phyloP scores from a whole-genome alignment of 352 stramenopile species.

The Phytopythium montanum region DNA sequence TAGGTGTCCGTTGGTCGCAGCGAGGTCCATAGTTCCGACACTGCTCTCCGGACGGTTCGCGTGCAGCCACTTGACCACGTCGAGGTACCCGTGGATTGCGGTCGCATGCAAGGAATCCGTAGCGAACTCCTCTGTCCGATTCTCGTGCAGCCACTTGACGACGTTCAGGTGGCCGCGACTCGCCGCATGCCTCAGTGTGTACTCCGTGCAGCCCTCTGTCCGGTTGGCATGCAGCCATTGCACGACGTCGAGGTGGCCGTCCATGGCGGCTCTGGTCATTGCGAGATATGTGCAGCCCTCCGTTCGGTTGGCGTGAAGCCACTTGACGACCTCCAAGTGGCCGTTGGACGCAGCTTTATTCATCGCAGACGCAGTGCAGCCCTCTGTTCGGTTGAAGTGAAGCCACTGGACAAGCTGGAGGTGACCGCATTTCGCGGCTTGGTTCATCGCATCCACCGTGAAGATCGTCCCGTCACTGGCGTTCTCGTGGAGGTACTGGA shows the following conservation, averaged over 20 bases:
- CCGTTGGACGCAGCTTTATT: constrained; percentile 57
- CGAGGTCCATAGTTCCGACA: constrained; percentile 57
- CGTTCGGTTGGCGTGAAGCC: constrained; percentile 50
- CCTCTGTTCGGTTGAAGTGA: constrained; percentile 50
- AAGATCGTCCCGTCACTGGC: constrained; percentile 56
- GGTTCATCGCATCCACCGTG: constrained; percentile 52
- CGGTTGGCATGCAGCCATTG: constrained; percentile 34
- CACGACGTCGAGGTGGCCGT: constrained; percentile 25
- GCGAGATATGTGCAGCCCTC: constrained; percentile 13
- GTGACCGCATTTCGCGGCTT: constrained; percentile 55
- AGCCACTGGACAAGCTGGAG: constrained; percentile 66
- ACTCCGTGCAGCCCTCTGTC: constrained; percentile 32
- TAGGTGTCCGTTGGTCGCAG: constrained; percentile 48
- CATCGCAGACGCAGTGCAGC: constrained; percentile 62
- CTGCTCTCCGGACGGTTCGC: constrained; percentile 11
- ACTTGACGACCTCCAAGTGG: constrained; percentile 60
- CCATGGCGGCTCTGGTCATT: constrained; percentile 33
- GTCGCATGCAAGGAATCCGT: constrained; percentile 66
- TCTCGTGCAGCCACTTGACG: constrained; percentile 51
- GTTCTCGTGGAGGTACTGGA: constrained; percentile 27
- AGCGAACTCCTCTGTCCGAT: constrained; percentile 52
- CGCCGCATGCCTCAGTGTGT: too few relatives aligned
- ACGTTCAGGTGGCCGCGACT: constrained; percentile 43
- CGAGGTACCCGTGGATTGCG: constrained; percentile 46
- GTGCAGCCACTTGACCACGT: constrained; percentile 57